Conservation (phyloP, 805 yeast genomes). For the Candida sonorensis region DNA sequence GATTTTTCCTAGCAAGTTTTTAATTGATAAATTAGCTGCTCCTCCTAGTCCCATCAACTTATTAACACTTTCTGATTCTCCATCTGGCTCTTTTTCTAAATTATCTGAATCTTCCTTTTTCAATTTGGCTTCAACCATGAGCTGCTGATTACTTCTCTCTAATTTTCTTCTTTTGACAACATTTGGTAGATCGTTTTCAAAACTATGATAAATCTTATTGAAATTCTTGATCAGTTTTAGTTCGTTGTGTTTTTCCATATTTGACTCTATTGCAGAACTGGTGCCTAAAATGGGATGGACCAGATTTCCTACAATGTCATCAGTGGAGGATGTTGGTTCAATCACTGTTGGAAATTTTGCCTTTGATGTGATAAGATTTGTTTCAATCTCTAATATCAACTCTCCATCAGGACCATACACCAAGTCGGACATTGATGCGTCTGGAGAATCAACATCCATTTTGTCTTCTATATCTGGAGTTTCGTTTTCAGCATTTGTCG, state of each 20-base stretch:
- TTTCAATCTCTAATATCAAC: slow-evolving; percentile 11
- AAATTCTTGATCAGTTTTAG: slow-evolving; percentile 48
- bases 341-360: slow-evolving; percentile 24
- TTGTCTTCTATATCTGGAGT: neutral
- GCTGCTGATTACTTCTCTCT: slow-evolving; percentile 72
- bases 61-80: slow-evolving; percentile 21
- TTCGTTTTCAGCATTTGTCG: neutral
- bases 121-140: slow-evolving; percentile 32
- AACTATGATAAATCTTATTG: slow-evolving; percentile 67
- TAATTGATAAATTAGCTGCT: slow-evolving; percentile 70
- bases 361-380: slow-evolving; percentile 17
- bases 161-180: slow-evolving; percentile 67
- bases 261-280: slow-evolving; percentile 33
- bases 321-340: slow-evolving; percentile 20
- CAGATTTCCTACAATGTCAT: slow-evolving; percentile 27
- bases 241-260: slow-evolving; percentile 33
- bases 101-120: slow-evolving; percentile 10
- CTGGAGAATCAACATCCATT: neutral
- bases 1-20: slow-evolving; percentile 72
- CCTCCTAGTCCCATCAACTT: slow-evolving; percentile 37
- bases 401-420: slow-evolving; percentile 10
- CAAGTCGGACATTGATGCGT: neutral
- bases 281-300: slow-evolving; percentile 31
- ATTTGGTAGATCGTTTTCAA: slow-evolving; percentile 72
- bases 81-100: slow-evolving; percentile 9